A percentile compares a stretch with the other conserved stretches of the same genome.
Conservation (phyloP, 2,329 filamentous ascomycete genomes). For the Parascedosporium putredinis region DNA sequence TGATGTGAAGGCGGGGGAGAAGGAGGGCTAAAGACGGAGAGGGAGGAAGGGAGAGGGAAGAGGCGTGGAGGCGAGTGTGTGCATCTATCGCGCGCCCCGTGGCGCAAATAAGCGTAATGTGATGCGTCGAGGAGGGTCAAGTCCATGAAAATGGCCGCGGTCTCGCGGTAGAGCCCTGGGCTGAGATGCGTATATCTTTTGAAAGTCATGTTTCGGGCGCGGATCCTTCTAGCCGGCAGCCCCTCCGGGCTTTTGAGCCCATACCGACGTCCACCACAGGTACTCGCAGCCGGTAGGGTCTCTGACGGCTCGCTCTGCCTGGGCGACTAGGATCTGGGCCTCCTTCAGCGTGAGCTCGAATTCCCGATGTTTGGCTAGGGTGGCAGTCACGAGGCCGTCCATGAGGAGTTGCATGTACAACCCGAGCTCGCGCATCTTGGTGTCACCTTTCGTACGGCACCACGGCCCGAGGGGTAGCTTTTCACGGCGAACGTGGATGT, state of each 20-base stretch:
- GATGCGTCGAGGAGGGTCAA: too few relatives aligned
- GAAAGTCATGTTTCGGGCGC: too few relatives aligned
- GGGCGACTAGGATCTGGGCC: constrained; percentile 21
- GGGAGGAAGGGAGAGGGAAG: not conserved
- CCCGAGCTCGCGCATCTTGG: constrained; percentile 13
- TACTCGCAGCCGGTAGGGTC: constrained; percentile 23
- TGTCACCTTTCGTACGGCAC: not conserved
- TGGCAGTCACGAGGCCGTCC: constrained; percentile 23
- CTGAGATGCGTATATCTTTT: too few relatives aligned
- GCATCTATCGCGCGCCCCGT: too few relatives aligned
- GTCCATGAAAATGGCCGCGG: too few relatives aligned
- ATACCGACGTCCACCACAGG: constrained; percentile 26
- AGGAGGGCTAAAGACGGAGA: not conserved
- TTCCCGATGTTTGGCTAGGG: constrained; percentile 22
- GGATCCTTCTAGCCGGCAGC: too few relatives aligned
- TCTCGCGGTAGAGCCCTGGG: too few relatives aligned
- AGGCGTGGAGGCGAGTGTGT: not conserved
- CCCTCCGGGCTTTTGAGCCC: constrained; percentile 25
- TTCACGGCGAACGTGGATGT: not conserved
- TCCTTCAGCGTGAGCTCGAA: constrained; percentile 24
- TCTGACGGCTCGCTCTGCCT: constrained; percentile 21
- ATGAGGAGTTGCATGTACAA: constrained; percentile 25
- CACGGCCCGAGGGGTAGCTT: constrained; percentile 8
- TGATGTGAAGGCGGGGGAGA: too few relatives aligned
- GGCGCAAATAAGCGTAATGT: too few relatives aligned